Percentiles rank a stretch among this genome's conserved stretches.
Evolutionary conservation across 495 filamentous ascomycete species (phyloP).

Genomic region (Aspergillus homomorphus): DNA sequence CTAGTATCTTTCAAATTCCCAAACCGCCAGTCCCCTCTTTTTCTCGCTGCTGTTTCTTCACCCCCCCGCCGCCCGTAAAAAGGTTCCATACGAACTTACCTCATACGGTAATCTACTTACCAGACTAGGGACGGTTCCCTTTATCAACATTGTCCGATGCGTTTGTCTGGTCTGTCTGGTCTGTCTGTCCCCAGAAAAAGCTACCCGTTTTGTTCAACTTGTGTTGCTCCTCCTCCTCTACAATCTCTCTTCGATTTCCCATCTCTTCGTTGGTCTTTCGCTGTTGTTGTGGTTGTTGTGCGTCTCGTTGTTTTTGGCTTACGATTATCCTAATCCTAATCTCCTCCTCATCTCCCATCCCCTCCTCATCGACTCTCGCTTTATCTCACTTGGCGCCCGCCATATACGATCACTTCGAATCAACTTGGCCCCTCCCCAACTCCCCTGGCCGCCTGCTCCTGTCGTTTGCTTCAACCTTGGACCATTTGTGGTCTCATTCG

Average conservation of each 20-base stretch:
- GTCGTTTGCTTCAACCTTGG: not conserved
- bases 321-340: constrained; percentile 12
- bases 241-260: constrained; percentile 4
- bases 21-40: not conserved
- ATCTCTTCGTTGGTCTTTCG: constrained; percentile 21
- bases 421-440: not conserved
- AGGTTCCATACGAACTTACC: constrained; percentile 9
- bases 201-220: constrained; percentile 10
- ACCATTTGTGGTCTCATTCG: not conserved
- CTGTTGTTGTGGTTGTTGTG: constrained; percentile 7
- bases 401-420: constrained; percentile 3
- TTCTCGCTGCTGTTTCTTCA: not conserved
- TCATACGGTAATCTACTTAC: constrained; percentile 5
- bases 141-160: not conserved
- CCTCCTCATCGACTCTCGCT: constrained; percentile 4
- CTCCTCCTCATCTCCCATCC: constrained; percentile 5
- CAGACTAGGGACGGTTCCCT: constrained; percentile 5
- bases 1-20: not conserved
- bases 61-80: constrained; percentile 1
- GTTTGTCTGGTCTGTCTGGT: not conserved
- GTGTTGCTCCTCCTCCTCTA: constrained; percentile 12
- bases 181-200: not conserved
- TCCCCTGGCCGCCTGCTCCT: not conserved
- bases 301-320: not conserved
- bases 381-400: not conserved